Conservation (phyloP, 441 rosid species). For the Breynia disticha region DNA sequence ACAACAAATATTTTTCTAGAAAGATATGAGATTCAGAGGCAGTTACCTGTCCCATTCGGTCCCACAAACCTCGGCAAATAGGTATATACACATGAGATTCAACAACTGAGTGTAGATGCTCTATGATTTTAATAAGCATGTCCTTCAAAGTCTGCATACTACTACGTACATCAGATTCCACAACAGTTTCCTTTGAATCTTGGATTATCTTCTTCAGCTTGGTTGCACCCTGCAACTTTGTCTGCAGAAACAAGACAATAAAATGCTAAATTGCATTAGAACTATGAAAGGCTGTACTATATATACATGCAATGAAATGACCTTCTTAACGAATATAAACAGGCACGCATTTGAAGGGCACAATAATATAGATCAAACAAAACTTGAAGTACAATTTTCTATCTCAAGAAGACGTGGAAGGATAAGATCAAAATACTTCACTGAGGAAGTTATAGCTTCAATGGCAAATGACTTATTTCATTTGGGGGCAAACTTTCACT, state of each 20-base stretch:
- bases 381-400: no score
- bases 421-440: no score
- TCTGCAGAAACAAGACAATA: slow-evolving; percentile 24
- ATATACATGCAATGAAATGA: neutral
- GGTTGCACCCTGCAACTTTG: slow-evolving; percentile 67
- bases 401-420: no score
- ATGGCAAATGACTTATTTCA: no score
- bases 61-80: slow-evolving; percentile 90
- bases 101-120: slow-evolving; percentile 65
- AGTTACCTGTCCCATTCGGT: slow-evolving; percentile 90
- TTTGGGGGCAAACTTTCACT: neutral
- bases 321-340: neutral
- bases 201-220: slow-evolving; percentile 86
- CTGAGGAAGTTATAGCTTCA: no score
- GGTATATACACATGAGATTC: slow-evolving; percentile 71
- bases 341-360: no score
- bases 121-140: slow-evolving; percentile 59
- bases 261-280: neutral
- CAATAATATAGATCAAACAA: no score
- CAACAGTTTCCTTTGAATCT: slow-evolving; percentile 76
- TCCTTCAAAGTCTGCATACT: slow-evolving; percentile 82
- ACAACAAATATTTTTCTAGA: neutral
- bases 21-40: neutral
- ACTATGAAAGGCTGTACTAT: no score
- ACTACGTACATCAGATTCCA: slow-evolving; percentile 61